Percentiles rank a stretch among this genome's conserved stretches.
Conservation (phyloP, 345 rosid species). For the Hevea brasiliensis region DNA sequence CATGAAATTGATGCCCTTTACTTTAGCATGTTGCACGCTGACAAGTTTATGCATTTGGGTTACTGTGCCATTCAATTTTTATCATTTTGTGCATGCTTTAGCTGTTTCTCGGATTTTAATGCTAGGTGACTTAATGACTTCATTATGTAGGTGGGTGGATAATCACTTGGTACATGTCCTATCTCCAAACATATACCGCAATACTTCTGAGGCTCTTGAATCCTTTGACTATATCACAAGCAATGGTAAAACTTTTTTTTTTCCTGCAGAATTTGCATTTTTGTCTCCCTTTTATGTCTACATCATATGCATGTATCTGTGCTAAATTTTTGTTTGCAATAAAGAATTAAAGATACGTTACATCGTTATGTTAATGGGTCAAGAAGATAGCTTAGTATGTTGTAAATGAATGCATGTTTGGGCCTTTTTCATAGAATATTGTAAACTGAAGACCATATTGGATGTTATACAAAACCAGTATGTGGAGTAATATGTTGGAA, state of each 20-base stretch:
- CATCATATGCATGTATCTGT: neutral
- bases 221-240: conserved; percentile 88
- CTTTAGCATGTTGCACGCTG: neutral
- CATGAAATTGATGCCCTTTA: neutral
- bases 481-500: neutral
- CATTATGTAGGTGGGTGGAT: conserved; percentile 40
- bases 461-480: neutral
- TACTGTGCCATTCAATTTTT: neutral
- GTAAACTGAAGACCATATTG: neutral
- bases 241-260: conserved; percentile 50
- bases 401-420: neutral
- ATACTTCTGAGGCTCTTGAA: conserved; percentile 80
- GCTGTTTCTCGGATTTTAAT: neutral
- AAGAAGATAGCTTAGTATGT: neutral
- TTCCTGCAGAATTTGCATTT: no score
- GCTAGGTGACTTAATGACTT: neutral
- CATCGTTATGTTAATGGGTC: neutral
- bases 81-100: neutral
- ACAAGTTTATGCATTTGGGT: neutral
- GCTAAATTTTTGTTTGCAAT: neutral
- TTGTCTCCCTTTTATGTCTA: neutral
- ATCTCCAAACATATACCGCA: conserved; percentile 89
- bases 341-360: neutral
- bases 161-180: conserved; percentile 85
- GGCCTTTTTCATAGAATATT: neutral